phyloP scores from a whole-genome alignment of 2,329 filamentous ascomycete species.

The Hypocrella siamensis region DNA sequence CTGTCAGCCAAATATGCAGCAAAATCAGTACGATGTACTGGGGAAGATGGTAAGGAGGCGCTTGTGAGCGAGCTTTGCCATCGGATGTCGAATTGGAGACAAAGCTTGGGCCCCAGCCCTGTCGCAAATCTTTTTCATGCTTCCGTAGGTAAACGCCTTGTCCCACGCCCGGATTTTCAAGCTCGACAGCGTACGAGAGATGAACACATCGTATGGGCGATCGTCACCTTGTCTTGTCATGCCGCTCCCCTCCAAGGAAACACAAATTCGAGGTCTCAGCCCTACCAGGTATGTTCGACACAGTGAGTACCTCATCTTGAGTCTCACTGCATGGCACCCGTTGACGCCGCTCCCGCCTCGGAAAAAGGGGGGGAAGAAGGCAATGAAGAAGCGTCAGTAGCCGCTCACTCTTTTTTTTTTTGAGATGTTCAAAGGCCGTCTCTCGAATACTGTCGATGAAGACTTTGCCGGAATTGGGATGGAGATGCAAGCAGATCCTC shows the following conservation, averaged over 20 bases:
- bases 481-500: no score
- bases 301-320: slow-evolving; percentile 4
- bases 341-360: slow-evolving; percentile 3
- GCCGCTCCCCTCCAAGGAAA: slow-evolving; percentile 1
- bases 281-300: slow-evolving; percentile 5
- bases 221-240: slow-evolving; percentile 2
- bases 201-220: slow-evolving; percentile 6
- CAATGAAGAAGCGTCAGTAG: not conserved
- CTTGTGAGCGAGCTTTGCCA: no score
- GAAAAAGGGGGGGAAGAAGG: slow-evolving; percentile 2
- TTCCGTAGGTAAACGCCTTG: slow-evolving; percentile 4
- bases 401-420: not conserved
- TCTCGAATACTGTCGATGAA: no score
- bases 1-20: no score
- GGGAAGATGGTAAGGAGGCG: no score
- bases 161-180: slow-evolving; percentile 2
- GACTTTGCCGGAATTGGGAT: no score
- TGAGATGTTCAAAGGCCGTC: no score
- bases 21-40: no score
- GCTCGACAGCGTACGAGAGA: slow-evolving; percentile 1
- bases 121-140: slow-evolving; percentile 1
- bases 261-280: slow-evolving; percentile 5
- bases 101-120: no score
- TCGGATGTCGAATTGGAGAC: no score
- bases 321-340: slow-evolving; percentile 5